Evolutionary conservation across 2,329 filamentous ascomycete species (phyloP).

Genomic region (Cladosporium austrohemisphaericum): DNA sequence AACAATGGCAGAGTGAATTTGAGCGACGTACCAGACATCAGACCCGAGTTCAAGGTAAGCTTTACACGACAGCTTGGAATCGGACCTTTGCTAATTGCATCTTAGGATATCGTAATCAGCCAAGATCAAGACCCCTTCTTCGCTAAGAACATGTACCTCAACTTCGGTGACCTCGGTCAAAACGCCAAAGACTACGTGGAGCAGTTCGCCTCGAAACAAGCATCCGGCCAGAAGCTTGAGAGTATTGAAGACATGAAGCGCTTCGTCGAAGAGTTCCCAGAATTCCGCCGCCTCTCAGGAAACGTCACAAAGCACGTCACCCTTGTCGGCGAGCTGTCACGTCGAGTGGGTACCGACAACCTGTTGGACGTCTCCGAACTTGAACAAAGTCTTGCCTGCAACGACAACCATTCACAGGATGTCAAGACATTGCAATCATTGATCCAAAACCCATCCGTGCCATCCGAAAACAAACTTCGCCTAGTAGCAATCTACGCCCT

Average conservation of each 20-base stretch:
- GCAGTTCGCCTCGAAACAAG: conserved; percentile 96
- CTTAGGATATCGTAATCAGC: conserved; percentile 79
- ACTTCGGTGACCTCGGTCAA: conserved; percentile 90
- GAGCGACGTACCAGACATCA: conserved; percentile 74
- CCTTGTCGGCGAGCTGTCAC: conserved; percentile 86
- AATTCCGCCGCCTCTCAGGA: conserved; percentile 93
- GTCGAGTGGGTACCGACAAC: conserved; percentile 78
- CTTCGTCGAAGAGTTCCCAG: conserved; percentile 97
- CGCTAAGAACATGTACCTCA: conserved; percentile 98
- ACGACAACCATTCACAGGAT: conserved; percentile 87
- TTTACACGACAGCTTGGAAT: neutral
- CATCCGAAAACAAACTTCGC: conserved; percentile 77
- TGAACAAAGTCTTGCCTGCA: conserved; percentile 94
- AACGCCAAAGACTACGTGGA: conserved; percentile 99
- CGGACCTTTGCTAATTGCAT: neutral
- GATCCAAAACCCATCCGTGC: conserved; percentile 74
- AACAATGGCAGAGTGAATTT: conserved; percentile 92
- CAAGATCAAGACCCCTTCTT: conserved; percentile 99
- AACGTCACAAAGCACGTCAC: conserved; percentile 99
- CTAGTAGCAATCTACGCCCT: conserved; percentile 92
- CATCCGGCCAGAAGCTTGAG: conserved; percentile 91
- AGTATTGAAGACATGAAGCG: conserved; percentile 98
- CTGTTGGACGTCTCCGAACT: conserved; percentile 95
- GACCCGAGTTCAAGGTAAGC: conserved; percentile 70
- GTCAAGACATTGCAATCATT: conserved; percentile 88